Base-by-base conservation (phyloP, 768 basidiomycete species). In the Dioszegia hungarica region DNA sequence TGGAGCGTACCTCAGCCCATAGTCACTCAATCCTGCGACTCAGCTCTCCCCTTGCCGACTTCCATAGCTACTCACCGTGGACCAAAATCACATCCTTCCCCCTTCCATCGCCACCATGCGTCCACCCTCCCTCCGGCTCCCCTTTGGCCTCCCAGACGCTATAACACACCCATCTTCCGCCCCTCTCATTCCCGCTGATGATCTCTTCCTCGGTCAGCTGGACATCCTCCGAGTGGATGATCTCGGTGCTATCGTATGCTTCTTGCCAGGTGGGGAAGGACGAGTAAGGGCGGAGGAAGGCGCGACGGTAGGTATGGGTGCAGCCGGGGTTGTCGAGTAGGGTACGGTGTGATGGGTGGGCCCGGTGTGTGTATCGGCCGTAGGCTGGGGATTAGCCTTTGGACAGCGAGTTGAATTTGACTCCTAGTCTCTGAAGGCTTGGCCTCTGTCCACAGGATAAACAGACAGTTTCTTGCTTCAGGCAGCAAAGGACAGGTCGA, bases 51-150 rank as follows among this genome's bases (percentile, higher is more conserved):
- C n/a, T n/a, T n/a, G n/a, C n/a, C n/a, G n/a, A n/a, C n/a, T n/a
- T n/a, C n/a, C n/a, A n/a, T n/a, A n/a, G n/a, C n/a, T n/a, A 66
- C 75, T 45, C 53, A 78, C 78, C 78, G 63, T 79, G 78, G 19
- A 73, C 54, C 25, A 77, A 31, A 8, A 77, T 61, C 47, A 79
- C 50, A 63, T 79, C 76, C 20, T 56, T 57, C 2, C 72, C 71
- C 34, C 46, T 57, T 1, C 71, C 76, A 20, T 56, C 57, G 0
- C 75, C 78, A n/a, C 64, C 62, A 8, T 60, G 66, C 15, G 72
- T 72, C 66, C 74, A 66, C 0, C 60, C 69, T 9, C 62, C 68
- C 29, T 64, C 59, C 0, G 60, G 64, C 38, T 63, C 63, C 0
- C 50, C 55, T 15, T 60, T 41, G 59, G 61, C 60, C 66, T 76